Evolutionary conservation across 176 grass and related monocot species (phyloP).

Genomic region (Zoysia japonica): DNA sequence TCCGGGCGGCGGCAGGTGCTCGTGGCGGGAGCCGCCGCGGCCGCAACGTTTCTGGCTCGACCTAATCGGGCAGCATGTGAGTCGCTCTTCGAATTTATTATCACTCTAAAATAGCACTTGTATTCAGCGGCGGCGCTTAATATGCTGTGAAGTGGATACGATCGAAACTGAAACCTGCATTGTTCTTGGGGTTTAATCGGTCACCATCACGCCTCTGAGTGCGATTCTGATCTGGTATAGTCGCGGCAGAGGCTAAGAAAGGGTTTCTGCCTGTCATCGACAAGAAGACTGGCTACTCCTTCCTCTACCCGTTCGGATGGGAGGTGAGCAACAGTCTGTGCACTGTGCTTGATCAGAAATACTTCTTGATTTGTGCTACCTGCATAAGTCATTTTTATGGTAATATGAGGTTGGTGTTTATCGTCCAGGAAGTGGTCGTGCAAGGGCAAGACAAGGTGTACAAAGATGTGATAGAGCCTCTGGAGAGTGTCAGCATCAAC

Average conservation of each 20-base stretch:
- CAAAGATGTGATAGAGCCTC: constrained; percentile 94
- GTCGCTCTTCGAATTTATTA: constrained; percentile 12
- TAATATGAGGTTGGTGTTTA: background rate
- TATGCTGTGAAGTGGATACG: background rate
- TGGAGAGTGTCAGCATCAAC: constrained; percentile 90
- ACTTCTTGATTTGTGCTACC: background rate
- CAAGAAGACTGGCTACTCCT: constrained; percentile 70
- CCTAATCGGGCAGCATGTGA: constrained; percentile 65
- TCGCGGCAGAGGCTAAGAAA: constrained; percentile 90
- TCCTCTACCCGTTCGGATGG: constrained; percentile 95
- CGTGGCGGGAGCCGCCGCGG: constrained; percentile 46
- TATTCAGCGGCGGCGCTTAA: background rate
- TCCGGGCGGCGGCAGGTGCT: constrained; percentile 59
- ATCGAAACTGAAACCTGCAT: background rate
- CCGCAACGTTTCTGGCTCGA: constrained; percentile 44
- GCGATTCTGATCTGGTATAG: constrained; percentile 82
- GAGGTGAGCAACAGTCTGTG: constrained; percentile 50
- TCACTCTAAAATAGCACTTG: background rate
- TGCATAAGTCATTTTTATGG: background rate
- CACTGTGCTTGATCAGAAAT: background rate
- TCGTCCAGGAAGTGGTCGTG: constrained; percentile 68
- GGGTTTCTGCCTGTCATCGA: constrained; percentile 72
- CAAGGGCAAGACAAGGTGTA: constrained; percentile 97
- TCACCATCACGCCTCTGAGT: constrained; percentile 65
- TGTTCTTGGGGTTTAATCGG: constrained; percentile 21